Evolutionary conservation across 1,284 basidiomycete genomes (phyloP), one percentile per base, ranked within the genome.

Genomic region (Irpex sp.): DNA sequence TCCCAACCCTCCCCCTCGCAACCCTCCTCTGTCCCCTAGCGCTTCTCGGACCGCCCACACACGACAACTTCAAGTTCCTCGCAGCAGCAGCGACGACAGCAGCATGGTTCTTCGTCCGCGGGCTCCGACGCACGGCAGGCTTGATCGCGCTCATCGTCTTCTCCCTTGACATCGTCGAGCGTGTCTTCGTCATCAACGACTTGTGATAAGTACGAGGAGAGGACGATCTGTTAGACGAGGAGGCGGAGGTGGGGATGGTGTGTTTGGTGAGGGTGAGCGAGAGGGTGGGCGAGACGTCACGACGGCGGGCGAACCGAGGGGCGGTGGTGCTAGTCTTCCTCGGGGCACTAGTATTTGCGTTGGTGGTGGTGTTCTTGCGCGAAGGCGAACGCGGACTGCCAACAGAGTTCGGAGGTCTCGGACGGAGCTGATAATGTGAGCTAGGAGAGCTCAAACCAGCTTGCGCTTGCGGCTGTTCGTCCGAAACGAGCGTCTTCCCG

Each of bases 131-230:
- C 19, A 50, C 43, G 6, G 49, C 31, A 7, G 26, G 43, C 17
- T 31, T 43, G 5, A 36, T 47, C 35, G 19, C n/a, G 9, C 8
- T 49, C 17, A 51, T 53, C 17, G 26, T 46, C 35, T 19, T 61
- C 43, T 57, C 61, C 4, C 39, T 9, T 26, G 61, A 51, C 26
- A 49, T 13, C 35, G 55, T 61, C 21, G 56, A 58, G 19, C 61
- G 61, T 33, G 56, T 57, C 61, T 61, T 61, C 54, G 11, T 13
- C 17, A 46, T 26, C 9, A n/a, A n/a, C 9, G 59, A 13, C 59
- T 47, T 36, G 46, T 21, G 11, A 19, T 31, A 31, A 31, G 31
- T 31, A 31, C 31, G 31, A 31, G 31, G 31, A 31, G 31, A 31
- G 31, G 31, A 31, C 31, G 31, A 31, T 31, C 31, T 31, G 31